Evolutionary conservation across 257 asterid species (phyloP), one percentile per base, ranked within the genome.

Genomic region (Fraxinus americana): DNA sequence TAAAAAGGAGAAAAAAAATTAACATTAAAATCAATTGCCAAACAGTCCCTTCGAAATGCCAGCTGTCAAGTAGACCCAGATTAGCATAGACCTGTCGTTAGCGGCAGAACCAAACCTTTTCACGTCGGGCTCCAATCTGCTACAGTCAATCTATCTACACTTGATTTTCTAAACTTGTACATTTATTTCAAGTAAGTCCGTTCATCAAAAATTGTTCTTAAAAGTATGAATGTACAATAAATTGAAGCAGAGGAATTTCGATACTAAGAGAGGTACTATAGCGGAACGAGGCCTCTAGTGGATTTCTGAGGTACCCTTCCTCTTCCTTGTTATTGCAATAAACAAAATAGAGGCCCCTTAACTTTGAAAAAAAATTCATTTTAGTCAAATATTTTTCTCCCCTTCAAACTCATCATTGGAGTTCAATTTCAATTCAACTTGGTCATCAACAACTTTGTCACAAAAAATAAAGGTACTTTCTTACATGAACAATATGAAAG

Each of bases 71-170:
- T 43, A 39, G 72, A 73, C 72, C 83, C 82, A 78, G 84, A 43
- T 69, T 67, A 71, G 78, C 45, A 82, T 23, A 67, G 70, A 77
- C 81, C 86, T 82, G 88, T 86, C 90, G 76, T 50, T 77, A 67
- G 82, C 87, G 78, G 48, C 85, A 80, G 88, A 83, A 85, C 87
- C 88, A 66, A 74, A 76, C 89, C 83, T 72, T 77, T 41, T 29
- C 66, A 34, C 25, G 63, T 32, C 59, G 72, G 80, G 82, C 7
- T 12, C 4, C 14, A 54, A 82, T 78, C 30, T 30, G 25, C 45
- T 78, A 78, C 82, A 59, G 3, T 76, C 6, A 41, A 54, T 61
- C 65, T n/a, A 6, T 59, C 13, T 73, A 16, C 77, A 59, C 77
- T 66, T 41, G 4, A 4, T 16, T 23, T 8, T 5, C 7, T 1